Evolutionary conservation across 2,329 filamentous ascomycete species (phyloP), one percentile per base, ranked within the genome.

Genomic region (Dothistroma septosporum): DNA sequence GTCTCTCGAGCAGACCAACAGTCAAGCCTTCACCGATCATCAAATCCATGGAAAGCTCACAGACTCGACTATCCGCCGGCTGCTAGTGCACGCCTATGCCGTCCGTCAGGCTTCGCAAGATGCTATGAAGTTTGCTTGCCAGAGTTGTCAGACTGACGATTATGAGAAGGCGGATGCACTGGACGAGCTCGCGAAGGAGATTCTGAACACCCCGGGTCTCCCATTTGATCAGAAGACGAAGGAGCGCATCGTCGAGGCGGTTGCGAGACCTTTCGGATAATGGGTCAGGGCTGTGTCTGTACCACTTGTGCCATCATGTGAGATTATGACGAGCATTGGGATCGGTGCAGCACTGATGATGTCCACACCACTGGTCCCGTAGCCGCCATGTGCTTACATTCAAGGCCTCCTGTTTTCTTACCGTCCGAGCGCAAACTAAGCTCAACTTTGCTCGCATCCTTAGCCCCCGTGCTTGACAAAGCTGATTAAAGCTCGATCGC

Each of bases 31-130:
- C 50, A 53, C 50, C 28, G 50, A 53, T 12, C 31, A 53, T 21
- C 50, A 35, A 11, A 53, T 53, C n/a, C 28, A 53, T 28, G 50
- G 50, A 14, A 53, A 32, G 31, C 50, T 53, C n/a, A n/a, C 50
- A 7, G 24, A 53, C 11, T 10, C 7, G 9, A 53, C 31, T 12
- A 35, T 35, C n/a, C 8, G 22, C 16, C 11, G n/a, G 10, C 50
- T 53, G 16, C 8, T 53, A 7, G 16, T 19, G 7, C 50, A 53
- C n/a, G 50, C 50, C 5, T 35, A 16, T 12, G 50, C 31, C 8
- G 50, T 53, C 2, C 24, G 16, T 12, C n/a, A 31, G 22, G 50
- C 50, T n/a, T 28, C 50, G 10, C n/a, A 32, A 4, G 50, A 53
- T 3, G 50, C 31, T 21, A 32, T 35, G 28, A 53, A 32, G n/a